A percentile compares a stretch with the other conserved stretches of the same genome.
phyloP scores from a whole-genome alignment of 2,329 filamentous ascomycete species.

The Myrmaecium sp. region DNA sequence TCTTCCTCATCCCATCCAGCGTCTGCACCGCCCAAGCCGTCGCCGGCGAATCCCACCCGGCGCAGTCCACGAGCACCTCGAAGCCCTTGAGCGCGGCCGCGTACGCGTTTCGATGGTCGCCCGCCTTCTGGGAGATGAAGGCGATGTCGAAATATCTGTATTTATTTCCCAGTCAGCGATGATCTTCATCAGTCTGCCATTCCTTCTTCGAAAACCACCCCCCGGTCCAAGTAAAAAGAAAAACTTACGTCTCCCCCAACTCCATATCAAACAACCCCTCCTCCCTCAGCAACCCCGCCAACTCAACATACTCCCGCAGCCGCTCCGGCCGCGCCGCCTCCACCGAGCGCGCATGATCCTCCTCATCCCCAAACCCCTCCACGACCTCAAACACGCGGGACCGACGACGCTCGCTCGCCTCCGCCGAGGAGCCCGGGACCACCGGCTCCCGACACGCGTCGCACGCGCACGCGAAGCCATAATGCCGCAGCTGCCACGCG shows the following conservation, averaged over 20 bases:
- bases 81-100: slow-evolving; percentile 11
- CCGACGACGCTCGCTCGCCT: background rate
- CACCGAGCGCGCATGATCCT: no score
- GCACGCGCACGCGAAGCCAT: slow-evolving; percentile 22
- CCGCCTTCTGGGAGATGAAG: slow-evolving; percentile 12
- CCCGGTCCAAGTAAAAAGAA: no score
- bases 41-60: slow-evolving; percentile 14
- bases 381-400: background rate
- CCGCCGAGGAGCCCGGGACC: background rate
- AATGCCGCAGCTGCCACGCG: slow-evolving; percentile 21
- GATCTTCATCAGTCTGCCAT: no score
- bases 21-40: no score
- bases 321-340: no score
- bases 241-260: slow-evolving; percentile 13
- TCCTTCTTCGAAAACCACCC: no score
- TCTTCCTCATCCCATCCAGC: slow-evolving; percentile 10
- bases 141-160: slow-evolving; percentile 16
- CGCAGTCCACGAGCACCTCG: slow-evolving; percentile 12
- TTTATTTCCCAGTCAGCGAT: no score
- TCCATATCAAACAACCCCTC: slow-evolving; percentile 12
- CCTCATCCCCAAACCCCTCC: background rate
- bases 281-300: slow-evolving; percentile 12
- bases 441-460: slow-evolving; percentile 14
- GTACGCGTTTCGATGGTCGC: slow-evolving; percentile 10
- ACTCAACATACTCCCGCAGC: slow-evolving; percentile 11